phyloP scores from a whole-genome alignment of 805 yeast species.

The Saccharomycopsis capsularis region DNA sequence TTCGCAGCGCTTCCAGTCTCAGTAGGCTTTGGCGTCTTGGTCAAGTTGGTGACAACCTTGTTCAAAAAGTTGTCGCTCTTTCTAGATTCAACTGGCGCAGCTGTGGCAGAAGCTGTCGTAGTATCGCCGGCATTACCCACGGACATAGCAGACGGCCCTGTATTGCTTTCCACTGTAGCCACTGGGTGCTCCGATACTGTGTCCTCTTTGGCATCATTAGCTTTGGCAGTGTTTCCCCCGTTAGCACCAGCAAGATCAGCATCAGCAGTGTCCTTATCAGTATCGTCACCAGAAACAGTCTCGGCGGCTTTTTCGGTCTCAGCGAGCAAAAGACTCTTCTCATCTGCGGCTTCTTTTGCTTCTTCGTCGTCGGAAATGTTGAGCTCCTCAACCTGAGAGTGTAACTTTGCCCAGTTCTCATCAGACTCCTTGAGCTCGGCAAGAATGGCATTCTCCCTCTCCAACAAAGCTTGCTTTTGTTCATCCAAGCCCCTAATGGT shows the following conservation, averaged over 20 bases:
- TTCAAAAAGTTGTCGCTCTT: constrained; percentile 5
- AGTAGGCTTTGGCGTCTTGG: background rate
- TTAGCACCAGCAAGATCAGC: background rate
- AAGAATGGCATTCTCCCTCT: constrained; percentile 10
- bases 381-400: constrained; percentile 9
- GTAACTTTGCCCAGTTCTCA: constrained; percentile 12
- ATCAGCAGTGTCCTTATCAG: background rate
- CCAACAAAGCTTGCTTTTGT: constrained; percentile 14
- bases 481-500: constrained; percentile 12
- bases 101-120: too few relatives aligned
- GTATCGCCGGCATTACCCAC: background rate
- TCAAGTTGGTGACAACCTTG: constrained; percentile 8
- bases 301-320: background rate
- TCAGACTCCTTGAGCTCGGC: constrained; percentile 15
- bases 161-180: background rate
- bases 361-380: constrained; percentile 6
- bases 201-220: background rate
- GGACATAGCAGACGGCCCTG: background rate
- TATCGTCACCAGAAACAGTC: too few relatives aligned
- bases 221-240: background rate
- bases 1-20: background rate
- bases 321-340: too few relatives aligned
- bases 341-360: constrained; percentile 1
- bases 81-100: background rate
- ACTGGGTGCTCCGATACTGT: background rate